Evolutionary conservation across 345 rosid genomes (phyloP), one percentile per base, ranked within the genome.

Genomic region (Fremontodendron californicum): DNA sequence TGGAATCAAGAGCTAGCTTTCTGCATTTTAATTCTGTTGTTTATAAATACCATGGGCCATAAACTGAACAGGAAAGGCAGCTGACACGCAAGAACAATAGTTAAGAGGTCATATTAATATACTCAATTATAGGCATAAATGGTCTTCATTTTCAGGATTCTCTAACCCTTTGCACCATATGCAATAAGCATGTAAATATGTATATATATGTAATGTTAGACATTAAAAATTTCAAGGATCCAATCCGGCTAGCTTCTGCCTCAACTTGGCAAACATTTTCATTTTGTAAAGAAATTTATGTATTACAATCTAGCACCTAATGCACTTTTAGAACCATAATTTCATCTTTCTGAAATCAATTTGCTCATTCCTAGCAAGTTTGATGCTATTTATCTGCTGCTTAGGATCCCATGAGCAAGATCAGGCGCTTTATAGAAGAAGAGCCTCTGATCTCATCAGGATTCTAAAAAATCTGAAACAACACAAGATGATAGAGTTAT

Each of bases 11-110:
- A 67, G 35, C 51, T 42, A 42, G 33, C 35, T 67, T 67, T 12
- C 72, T 43, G 72, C 51, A 23, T 10, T 43, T 68, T 68, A 25
- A 49, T 23, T 65, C 72, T 43, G 16, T 25, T 23, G 52, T 25
- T 68, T 68, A 25, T 43, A 23, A 25, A 25, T 68, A 25, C 73
- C 73, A 25, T 68, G 54, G 54, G 21, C 54, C 73, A 68, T 43
- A 43, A 43, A 67, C 35, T 42, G 7, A 13, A 64, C 10, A 35
- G 27, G 3, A 18, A 64, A 64, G 66, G 18, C n/a, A 27, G 19
- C 37, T 27, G 35, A 27, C 19, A 5, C 11, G 23, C 25, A 35
- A 35, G 3, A 6, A 63, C 12, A 63, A 11, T 11, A 8, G 13
- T 29, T 35, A 35, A 63, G 13, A 15, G 45, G 46, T 37, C n/a